Evolutionary conservation across 1,284 basidiomycete species (phyloP).

Genomic region (Dichomitus squalens): DNA sequence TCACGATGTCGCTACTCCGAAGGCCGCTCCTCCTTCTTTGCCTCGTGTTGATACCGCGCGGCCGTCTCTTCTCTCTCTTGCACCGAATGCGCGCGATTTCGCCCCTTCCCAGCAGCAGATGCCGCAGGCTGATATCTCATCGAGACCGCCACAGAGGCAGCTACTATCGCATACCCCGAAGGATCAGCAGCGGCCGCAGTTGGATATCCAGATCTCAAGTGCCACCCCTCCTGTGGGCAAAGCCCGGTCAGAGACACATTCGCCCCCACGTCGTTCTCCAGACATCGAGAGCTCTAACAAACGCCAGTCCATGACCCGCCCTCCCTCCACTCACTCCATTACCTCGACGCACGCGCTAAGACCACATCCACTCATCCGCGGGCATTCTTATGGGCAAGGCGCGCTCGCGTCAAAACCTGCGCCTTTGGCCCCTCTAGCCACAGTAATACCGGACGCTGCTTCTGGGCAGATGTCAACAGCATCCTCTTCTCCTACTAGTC

Average conservation of each 20-base stretch:
- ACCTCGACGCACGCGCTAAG: constrained; percentile 45
- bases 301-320: constrained; percentile 50
- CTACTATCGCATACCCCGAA: background rate
- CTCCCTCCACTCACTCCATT: constrained; percentile 63
- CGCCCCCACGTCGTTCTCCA: constrained; percentile 42
- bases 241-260: constrained; percentile 44
- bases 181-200: constrained; percentile 25
- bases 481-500: constrained; percentile 34
- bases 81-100: constrained; percentile 23
- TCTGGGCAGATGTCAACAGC: constrained; percentile 46
- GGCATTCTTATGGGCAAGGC: constrained; percentile 58
- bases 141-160: constrained; percentile 11
- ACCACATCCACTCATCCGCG: constrained; percentile 76
- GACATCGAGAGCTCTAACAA: constrained; percentile 28
- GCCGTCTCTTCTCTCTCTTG: constrained; percentile 28
- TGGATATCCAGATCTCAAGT: constrained; percentile 29
- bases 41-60: constrained; percentile 38
- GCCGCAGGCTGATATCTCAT: constrained; percentile 6
- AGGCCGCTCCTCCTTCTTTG: constrained; percentile 32
- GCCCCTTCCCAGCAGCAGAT: constrained; percentile 12
- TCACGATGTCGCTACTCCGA: constrained; percentile 37
- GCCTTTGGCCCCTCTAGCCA: constrained; percentile 63
- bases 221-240: constrained; percentile 31
- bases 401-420: constrained; percentile 45
- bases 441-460: constrained; percentile 53